These are phyloP conservation scores for Terfezia claveryi DNA, from an alignment of 495 filamentous ascomycete species.

Conservation along the genomic window DNA sequence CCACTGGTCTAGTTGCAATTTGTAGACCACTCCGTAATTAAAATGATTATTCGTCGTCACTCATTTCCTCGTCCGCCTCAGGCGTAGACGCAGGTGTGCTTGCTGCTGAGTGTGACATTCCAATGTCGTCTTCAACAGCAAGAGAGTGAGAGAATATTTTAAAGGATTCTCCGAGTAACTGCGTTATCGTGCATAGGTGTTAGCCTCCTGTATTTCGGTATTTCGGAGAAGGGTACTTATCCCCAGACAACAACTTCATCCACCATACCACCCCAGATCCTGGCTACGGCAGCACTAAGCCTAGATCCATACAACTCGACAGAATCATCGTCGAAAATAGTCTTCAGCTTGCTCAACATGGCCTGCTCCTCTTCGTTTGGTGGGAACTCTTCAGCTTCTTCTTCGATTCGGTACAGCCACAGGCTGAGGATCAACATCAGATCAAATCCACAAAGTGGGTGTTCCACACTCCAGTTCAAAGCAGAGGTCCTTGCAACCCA, in stretches of 20 bases:
- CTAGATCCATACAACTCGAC: conserved; percentile 56
- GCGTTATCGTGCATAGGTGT: conserved; percentile 50
- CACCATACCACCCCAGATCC: conserved; percentile 93
- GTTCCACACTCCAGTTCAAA: conserved; percentile 98
- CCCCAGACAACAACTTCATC: conserved; percentile 99
- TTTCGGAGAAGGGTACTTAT: conserved; percentile 29
- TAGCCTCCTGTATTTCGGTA: not conserved
- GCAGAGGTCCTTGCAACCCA: conserved; percentile 94
- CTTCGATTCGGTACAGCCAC: conserved; percentile 97
- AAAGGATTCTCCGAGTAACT: conserved; percentile 96
- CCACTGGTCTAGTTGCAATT: not conserved
- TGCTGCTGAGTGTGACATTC: conserved; percentile 14
- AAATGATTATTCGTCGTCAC: not conserved
- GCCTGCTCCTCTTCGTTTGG: conserved; percentile 73
- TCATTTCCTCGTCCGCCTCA: conserved; percentile 13
- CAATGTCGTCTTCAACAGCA: conserved; percentile 68
- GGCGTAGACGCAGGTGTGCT: conserved; percentile 14
- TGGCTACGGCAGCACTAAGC: conserved; percentile 79
- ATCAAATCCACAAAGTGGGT: conserved; percentile 88
- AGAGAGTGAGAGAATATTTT: conserved; percentile 89
- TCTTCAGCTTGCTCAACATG: conserved; percentile 90
- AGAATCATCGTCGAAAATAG: conserved; percentile 73
- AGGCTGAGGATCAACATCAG: conserved; percentile 96
- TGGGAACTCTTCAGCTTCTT: conserved; percentile 61
- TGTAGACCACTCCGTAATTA: not conserved